Percentiles rank a stretch among this genome's conserved stretches.
These are phyloP conservation scores for Aschersonia sp. DNA, from an alignment of 2,329 filamentous ascomycete species.

Conservation along the genomic window DNA sequence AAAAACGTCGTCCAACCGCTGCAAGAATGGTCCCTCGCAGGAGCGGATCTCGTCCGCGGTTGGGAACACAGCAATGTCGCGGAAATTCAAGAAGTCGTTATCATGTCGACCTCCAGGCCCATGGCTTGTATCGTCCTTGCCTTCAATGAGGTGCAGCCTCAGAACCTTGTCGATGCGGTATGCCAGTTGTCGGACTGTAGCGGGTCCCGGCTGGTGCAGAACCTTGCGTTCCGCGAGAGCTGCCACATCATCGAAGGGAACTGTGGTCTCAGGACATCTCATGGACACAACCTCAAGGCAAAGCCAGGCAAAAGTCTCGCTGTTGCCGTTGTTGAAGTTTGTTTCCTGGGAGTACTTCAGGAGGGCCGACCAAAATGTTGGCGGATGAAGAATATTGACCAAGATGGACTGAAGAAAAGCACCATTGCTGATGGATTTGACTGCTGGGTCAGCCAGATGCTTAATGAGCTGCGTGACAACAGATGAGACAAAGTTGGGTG, in stretches of 20 bases:
- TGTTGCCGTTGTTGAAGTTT: background rate
- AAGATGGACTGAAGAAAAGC: constrained; percentile 4
- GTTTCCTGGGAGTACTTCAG: background rate
- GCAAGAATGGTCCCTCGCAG: constrained; percentile 37
- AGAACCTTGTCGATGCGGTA: constrained; percentile 25
- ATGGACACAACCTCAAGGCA: constrained; percentile 6
- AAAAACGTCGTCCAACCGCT: constrained; percentile 32
- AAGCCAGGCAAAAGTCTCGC: constrained; percentile 6
- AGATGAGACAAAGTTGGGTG: too few relatives aligned
- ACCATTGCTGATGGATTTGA: constrained; percentile 4
- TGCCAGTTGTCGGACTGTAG: constrained; percentile 11
- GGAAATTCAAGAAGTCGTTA: constrained; percentile 52
- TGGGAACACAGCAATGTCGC: constrained; percentile 47
- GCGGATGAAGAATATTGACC: constrained; percentile 4
- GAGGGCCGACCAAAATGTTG: constrained; percentile 5
- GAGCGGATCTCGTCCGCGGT: constrained; percentile 50
- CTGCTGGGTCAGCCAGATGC: too few relatives aligned
- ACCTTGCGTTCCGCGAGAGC: constrained; percentile 1
- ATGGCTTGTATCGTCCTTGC: constrained; percentile 1
- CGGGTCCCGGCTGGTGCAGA: constrained; percentile 11
- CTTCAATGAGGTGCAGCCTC: constrained; percentile 11
- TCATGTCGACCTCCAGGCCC: constrained; percentile 55
- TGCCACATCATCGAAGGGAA: constrained; percentile 8
- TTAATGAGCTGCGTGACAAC: too few relatives aligned
- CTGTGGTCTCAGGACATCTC: background rate